phyloP scores from a whole-genome alignment of 371 early-diverging fungal species.

The Actinomortierella ambigua region DNA sequence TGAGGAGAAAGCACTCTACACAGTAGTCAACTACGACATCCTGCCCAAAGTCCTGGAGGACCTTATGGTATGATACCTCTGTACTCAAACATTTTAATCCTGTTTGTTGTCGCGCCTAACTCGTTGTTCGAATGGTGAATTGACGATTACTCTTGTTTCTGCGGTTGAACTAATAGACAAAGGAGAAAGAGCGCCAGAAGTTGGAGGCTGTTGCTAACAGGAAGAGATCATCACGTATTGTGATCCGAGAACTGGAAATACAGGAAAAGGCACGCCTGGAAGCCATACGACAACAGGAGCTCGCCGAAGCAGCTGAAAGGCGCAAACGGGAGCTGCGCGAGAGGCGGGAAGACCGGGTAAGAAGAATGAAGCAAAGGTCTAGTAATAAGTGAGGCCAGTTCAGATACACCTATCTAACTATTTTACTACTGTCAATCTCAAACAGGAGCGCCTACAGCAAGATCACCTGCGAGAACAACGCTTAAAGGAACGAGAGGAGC shows the following conservation, averaged over 20 bases:
- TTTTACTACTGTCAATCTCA: slow-evolving; percentile 3
- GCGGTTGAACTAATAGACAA: slow-evolving; percentile 44
- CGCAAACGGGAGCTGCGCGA: slow-evolving; percentile 47
- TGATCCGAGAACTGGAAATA: slow-evolving; percentile 58
- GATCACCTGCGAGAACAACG: slow-evolving; percentile 30
- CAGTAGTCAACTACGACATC: slow-evolving; percentile 56
- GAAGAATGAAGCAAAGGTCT: not conserved
- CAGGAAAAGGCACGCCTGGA: slow-evolving; percentile 51
- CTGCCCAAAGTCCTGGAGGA: slow-evolving; percentile 65
- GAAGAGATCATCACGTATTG: slow-evolving; percentile 71
- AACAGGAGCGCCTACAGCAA: slow-evolving; percentile 29
- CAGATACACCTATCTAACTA: no score
- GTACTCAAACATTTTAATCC: not conserved
- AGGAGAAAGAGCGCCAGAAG: slow-evolving; percentile 54
- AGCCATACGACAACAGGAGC: slow-evolving; percentile 45
- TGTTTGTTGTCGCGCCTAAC: no score
- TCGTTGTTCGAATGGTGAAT: no score
- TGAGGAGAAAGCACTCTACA: slow-evolving; percentile 63
- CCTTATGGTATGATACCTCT: slow-evolving; percentile 29
- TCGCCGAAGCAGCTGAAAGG: slow-evolving; percentile 43
- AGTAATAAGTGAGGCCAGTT: no score
- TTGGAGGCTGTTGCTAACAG: slow-evolving; percentile 63
- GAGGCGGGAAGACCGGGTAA: slow-evolving; percentile 46
- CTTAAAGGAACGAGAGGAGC: slow-evolving; percentile 53
- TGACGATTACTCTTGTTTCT: no score